A percentile compares a stretch with the other conserved stretches of the same genome.
Evolutionary conservation across 1,284 basidiomycete species (phyloP).

Genomic region (Microbotryomycetes sp.): DNA sequence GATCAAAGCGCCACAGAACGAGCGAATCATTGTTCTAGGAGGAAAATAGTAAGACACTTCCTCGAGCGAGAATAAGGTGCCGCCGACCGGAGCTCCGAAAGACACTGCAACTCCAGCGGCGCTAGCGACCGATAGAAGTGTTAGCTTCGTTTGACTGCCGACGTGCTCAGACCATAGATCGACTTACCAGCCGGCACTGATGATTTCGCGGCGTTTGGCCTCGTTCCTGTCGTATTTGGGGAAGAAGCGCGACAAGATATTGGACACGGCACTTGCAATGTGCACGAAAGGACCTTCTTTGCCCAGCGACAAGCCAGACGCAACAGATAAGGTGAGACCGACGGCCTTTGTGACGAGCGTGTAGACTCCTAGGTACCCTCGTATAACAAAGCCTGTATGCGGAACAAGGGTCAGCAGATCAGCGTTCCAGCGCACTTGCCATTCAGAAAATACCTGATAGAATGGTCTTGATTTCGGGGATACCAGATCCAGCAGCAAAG

Average conservation of each 20-base stretch:
- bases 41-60: slow-evolving; percentile 89
- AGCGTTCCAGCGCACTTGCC: neutral
- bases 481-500: slow-evolving; percentile 91
- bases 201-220: slow-evolving; percentile 84
- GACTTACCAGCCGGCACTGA: slow-evolving; percentile 65
- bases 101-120: slow-evolving; percentile 52
- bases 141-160: slow-evolving; percentile 37
- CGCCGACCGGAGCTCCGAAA: slow-evolving; percentile 38
- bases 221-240: slow-evolving; percentile 51
- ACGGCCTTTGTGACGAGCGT: slow-evolving; percentile 77
- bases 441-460: slow-evolving; percentile 58
- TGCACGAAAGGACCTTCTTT: slow-evolving; percentile 96
- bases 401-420: neutral
- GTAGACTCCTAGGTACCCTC: slow-evolving; percentile 87
- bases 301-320: slow-evolving; percentile 79
- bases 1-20: slow-evolving; percentile 85
- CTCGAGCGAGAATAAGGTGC: slow-evolving; percentile 54
- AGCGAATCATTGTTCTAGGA: slow-evolving; percentile 59
- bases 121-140: slow-evolving; percentile 39
- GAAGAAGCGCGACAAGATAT: slow-evolving; percentile 83
- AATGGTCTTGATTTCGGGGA: slow-evolving; percentile 95
- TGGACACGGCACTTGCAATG: slow-evolving; percentile 89
- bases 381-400: slow-evolving; percentile 80
- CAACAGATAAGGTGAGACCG: slow-evolving; percentile 82
- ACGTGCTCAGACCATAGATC: slow-evolving; percentile 68